Percentiles rank a stretch among this genome's conserved stretches.
These are phyloP conservation scores for Cubamyces sp. DNA, from an alignment of 768 basidiomycete species.

Conservation along the genomic window DNA sequence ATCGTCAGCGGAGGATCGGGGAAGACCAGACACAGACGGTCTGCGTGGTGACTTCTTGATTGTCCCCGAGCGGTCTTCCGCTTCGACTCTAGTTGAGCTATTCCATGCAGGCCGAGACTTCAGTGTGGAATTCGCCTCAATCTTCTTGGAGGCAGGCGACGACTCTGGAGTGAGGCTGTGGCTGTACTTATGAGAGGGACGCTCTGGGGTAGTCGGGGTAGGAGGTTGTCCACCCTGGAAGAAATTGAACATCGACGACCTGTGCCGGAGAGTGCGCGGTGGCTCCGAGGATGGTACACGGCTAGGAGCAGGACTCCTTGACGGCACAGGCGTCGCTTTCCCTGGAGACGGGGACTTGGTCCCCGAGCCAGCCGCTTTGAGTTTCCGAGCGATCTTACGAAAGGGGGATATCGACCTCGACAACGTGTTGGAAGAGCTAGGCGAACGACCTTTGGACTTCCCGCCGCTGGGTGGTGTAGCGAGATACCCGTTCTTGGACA, in stretches of 20 bases:
- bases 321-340: constrained; percentile 42
- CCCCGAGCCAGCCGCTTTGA: constrained; percentile 52
- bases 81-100: constrained; percentile 74
- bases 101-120: constrained; percentile 68
- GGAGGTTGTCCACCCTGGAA: constrained; percentile 44
- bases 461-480: constrained; percentile 63
- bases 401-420: constrained; percentile 83
- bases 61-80: constrained; percentile 51
- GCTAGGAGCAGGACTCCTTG: constrained; percentile 42
- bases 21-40: constrained; percentile 31
- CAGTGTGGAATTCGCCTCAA: constrained; percentile 41
- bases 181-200: constrained; percentile 67
- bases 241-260: constrained; percentile 65
- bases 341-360: constrained; percentile 36
- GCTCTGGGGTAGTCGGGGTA: constrained; percentile 57
- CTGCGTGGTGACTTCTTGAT: constrained; percentile 57
- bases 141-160: constrained; percentile 52
- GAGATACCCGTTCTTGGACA: constrained; percentile 60
- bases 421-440: constrained; percentile 54
- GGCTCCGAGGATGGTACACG: constrained; percentile 62
- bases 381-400: constrained; percentile 72
- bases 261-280: constrained; percentile 52
- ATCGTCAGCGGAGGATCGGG: constrained; percentile 34
- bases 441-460: constrained; percentile 42
- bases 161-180: constrained; percentile 74